These are phyloP conservation scores for Globisporangium barbulae DNA, from an alignment of 352 stramenopile genomes.

Conservation along the genomic window DNA sequence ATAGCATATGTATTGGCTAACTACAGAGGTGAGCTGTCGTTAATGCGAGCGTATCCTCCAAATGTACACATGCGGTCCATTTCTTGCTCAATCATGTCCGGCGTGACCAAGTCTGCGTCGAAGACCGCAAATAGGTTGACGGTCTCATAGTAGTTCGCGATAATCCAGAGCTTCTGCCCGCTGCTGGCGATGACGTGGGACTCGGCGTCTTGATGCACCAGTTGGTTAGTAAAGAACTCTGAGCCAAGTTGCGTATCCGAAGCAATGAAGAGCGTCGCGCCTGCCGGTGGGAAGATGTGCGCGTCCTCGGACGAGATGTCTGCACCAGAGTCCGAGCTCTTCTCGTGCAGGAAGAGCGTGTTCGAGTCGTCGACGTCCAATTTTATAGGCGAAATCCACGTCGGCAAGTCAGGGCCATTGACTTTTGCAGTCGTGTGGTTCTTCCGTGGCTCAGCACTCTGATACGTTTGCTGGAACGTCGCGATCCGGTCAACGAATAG, in stretches of 20 bases:
- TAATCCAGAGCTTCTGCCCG: slow-evolving; percentile 33
- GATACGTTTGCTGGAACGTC: slow-evolving; percentile 24
- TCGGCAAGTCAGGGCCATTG: slow-evolving; percentile 22
- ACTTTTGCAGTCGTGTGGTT: not conserved
- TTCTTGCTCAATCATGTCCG: slow-evolving; percentile 36
- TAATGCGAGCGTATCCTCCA: slow-evolving; percentile 16
- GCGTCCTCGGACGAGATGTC: slow-evolving; percentile 44
- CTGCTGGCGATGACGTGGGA: slow-evolving; percentile 15
- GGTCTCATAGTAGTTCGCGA: slow-evolving; percentile 46
- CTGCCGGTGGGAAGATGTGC: slow-evolving; percentile 38
- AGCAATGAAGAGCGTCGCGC: slow-evolving; percentile 6
- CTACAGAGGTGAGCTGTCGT: not conserved
- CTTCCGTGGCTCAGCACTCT: not conserved
- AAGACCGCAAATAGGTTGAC: slow-evolving; percentile 39
- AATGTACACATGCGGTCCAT: slow-evolving; percentile 34
- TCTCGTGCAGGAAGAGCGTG: slow-evolving; percentile 37
- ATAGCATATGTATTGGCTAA: not conserved
- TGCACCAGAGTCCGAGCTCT: slow-evolving; percentile 20
- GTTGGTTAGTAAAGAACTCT: slow-evolving; percentile 10
- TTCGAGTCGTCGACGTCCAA: slow-evolving; percentile 33
- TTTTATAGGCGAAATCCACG: slow-evolving; percentile 35
- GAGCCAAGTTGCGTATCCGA: not conserved
- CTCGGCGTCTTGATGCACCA: slow-evolving; percentile 39
- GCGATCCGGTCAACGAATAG: slow-evolving; percentile 29
- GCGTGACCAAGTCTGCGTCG: slow-evolving; percentile 23